Evolutionary conservation across 495 filamentous ascomycete genomes (phyloP).

Genomic region (Podospora pseudopauciseta): DNA sequence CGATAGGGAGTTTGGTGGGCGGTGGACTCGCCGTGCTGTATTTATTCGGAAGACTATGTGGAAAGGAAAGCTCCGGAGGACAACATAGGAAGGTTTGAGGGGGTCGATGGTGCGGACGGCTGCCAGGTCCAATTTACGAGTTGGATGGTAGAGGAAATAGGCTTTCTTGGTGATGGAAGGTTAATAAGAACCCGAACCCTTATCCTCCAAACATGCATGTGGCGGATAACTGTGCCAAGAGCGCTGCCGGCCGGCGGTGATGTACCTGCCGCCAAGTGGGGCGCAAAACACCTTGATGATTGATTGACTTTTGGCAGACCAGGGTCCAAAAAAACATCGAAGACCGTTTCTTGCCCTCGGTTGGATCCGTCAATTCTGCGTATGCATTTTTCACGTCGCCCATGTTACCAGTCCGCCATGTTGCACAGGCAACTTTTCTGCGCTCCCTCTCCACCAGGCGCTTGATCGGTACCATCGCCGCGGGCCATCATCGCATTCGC

Average conservation of each 20-base stretch:
- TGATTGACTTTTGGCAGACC: not conserved
- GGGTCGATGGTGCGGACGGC: no score
- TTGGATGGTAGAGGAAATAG: no score
- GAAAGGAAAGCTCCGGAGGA: no score
- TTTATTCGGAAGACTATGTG: no score
- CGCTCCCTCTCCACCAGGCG: not conserved
- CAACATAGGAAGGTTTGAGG: no score
- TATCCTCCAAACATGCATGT: no score
- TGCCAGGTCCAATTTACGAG: no score
- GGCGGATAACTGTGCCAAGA: not conserved
- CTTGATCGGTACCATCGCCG: not conserved
- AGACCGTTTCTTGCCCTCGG: not conserved
- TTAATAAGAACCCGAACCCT: no score
- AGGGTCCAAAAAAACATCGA: not conserved
- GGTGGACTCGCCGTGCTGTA: no score
- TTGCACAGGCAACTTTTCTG: not conserved
- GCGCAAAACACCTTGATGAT: not conserved
- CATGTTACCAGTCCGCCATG: not conserved
- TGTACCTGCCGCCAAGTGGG: not conserved
- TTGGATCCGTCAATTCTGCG: not conserved
- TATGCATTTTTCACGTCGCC: not conserved
- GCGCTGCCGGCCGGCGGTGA: not conserved
- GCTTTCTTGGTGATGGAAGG: no score
- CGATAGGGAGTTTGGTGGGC: no score
- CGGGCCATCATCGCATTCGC: not conserved